Evolutionary conservation across 352 stramenopile genomes (phyloP).

Genomic region (Plasmopara viticola): DNA sequence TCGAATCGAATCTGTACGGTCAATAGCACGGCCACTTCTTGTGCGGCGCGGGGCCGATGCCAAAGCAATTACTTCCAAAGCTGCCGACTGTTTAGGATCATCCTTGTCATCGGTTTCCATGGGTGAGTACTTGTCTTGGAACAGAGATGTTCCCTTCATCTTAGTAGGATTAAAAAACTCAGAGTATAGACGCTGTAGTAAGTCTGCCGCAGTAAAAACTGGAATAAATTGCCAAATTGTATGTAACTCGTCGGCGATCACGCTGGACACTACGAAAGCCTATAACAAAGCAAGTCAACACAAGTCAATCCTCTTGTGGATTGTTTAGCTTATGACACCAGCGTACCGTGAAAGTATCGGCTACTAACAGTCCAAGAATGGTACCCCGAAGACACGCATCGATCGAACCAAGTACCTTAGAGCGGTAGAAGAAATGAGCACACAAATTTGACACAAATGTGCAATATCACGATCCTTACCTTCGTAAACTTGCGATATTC

Average conservation of each 20-base stretch:
- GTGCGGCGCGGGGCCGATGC: slow-evolving; percentile 20
- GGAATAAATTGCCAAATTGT: slow-evolving; percentile 78
- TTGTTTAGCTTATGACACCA: neutral
- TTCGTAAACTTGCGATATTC: slow-evolving; percentile 87
- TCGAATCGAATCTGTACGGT: neutral
- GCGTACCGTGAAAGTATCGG: slow-evolving; percentile 76
- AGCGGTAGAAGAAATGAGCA: slow-evolving; percentile 2
- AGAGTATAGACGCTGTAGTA: slow-evolving; percentile 64
- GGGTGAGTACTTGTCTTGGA: slow-evolving; percentile 65
- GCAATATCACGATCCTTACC: slow-evolving; percentile 19
- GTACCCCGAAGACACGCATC: slow-evolving; percentile 78
- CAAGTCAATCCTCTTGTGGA: neutral
- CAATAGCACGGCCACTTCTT: slow-evolving; percentile 32
- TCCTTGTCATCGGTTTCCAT: slow-evolving; percentile 14
- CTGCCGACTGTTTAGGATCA: slow-evolving; percentile 1
- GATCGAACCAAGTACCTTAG: slow-evolving; percentile 72
- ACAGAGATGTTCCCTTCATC: slow-evolving; percentile 48
- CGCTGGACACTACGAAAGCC: slow-evolving; percentile 81
- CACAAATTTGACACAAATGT: neutral
- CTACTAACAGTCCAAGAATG: slow-evolving; percentile 75
- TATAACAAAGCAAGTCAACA: slow-evolving; percentile 13
- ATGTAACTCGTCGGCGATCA: slow-evolving; percentile 55
- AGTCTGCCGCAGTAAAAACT: slow-evolving; percentile 71
- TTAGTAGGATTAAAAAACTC: slow-evolving; percentile 73
- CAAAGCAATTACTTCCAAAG: slow-evolving; percentile 4